Evolutionary conservation across 768 basidiomycete species (phyloP), one percentile per base, ranked within the genome.

Genomic region (Tulasnella sp.): DNA sequence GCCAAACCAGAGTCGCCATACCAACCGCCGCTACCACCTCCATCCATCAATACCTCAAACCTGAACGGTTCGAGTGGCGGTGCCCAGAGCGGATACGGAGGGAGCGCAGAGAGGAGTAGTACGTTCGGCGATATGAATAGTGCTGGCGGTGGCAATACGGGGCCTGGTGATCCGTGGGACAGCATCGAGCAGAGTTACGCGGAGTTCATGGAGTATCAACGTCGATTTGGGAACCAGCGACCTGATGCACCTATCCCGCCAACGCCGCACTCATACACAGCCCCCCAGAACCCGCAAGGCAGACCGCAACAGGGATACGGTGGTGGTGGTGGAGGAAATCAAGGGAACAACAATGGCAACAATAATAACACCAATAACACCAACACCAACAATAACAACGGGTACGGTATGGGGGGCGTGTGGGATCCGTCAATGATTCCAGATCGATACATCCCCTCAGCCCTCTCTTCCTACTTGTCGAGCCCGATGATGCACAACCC

Each of bases 221-320:
- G 56, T 17, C 58, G 38, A 47, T 41, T 41, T 29, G 58, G 49
- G 19, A 50, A 38, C 43, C 30, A 58, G 32, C 61, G 61, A 3
- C 62, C 62, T 5, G 48, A 47, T n/a, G 62, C 62, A 4, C 62
- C 62, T 24, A 60, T 63, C 23, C 62, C 62, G n/a, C 58, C 62
- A 3, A 63, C 62, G 23, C 62, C 62, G n/a, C 58, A 60, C 19
- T 60, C 62, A 0, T 29, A 38, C 27, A 44, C 55, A 13, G 48
- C 44, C 5, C 49, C 53, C 10, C 61, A 41, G 43, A 47, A 41
- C 10, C 47, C 41, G 9, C 24, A n/a, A 13, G 41, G 42, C 43
- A 34, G 42, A 41, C 19, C 19, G 32, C 44, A 49, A 9, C 21
- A 17, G 23, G n/a, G 19, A 17, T 32, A 23, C 10, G 21, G 23